phyloP scores from a whole-genome alignment of 1,284 basidiomycete genomes.

The Naganishia sp. region DNA sequence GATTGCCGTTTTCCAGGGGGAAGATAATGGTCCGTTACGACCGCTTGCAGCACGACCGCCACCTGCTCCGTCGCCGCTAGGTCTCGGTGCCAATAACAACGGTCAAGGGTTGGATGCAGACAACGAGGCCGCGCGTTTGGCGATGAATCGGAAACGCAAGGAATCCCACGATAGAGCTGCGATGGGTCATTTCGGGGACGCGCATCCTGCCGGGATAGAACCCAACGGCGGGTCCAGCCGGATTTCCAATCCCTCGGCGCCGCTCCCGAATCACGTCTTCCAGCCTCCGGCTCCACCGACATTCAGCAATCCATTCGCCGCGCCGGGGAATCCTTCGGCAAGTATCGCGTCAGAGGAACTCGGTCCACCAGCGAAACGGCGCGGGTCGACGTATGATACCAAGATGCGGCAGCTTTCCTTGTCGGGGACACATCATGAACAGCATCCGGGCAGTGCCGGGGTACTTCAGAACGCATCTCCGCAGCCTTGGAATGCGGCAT shows the following conservation, averaged over 20 bases:
- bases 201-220: not conserved
- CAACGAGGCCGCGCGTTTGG: constrained; percentile 10
- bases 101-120: constrained; percentile 1
- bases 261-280: constrained; percentile 21
- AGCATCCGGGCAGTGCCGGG: constrained; percentile 1
- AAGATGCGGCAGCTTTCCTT: constrained; percentile 28
- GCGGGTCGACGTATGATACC: constrained; percentile 30
- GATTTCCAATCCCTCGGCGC: not conserved
- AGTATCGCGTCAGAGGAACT: constrained; percentile 14
- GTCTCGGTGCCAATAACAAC: constrained; percentile 4
- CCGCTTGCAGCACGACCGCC: constrained; percentile 17
- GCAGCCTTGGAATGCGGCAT: constrained; percentile 11
- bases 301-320: constrained; percentile 29
- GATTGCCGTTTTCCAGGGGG: constrained; percentile 23
- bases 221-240: not conserved
- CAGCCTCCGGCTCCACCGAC: constrained; percentile 25
- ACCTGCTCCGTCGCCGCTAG: constrained; percentile 24
- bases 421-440: constrained; percentile 10
- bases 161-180: constrained; percentile 29
- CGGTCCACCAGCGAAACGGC: constrained; percentile 29
- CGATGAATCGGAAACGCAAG: constrained; percentile 29
- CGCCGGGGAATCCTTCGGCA: not conserved
- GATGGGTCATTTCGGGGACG: constrained; percentile 4
- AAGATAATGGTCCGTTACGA: constrained; percentile 6
- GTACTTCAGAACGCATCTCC: constrained; percentile 1